phyloP scores from a whole-genome alignment of 192 early-diverging fungal species.

The Phycomyces nitens region DNA sequence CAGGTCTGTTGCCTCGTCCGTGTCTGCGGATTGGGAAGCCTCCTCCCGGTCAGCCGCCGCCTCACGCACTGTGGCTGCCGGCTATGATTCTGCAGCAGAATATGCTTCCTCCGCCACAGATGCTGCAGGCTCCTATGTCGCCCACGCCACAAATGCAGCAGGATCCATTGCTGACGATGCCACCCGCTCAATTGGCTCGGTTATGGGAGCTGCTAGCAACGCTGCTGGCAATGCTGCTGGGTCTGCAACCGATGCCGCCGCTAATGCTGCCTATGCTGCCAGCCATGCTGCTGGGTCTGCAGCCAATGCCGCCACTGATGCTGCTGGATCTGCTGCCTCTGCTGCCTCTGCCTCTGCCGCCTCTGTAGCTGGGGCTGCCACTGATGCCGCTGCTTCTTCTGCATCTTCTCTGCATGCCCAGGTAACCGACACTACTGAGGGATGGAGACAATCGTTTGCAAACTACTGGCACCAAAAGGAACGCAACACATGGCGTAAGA shows the following conservation, averaged over 20 bases:
- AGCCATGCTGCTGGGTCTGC: conserved; percentile 1
- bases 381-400: neutral
- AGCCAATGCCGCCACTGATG: conserved; percentile 10
- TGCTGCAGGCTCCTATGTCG: conserved; percentile 5
- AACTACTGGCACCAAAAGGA: conserved; percentile 7
- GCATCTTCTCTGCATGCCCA: conserved; percentile 6
- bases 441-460: conserved; percentile 9
- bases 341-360: neutral
- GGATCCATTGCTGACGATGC: neutral
- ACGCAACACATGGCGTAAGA: conserved; percentile 9
- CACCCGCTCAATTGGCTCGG: neutral
- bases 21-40: neutral
- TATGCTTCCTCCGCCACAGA: neutral
- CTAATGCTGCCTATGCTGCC: neutral
- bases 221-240: neutral
- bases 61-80: neutral
- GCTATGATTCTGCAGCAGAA: neutral
- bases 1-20: neutral
- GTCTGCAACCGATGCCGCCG: neutral
- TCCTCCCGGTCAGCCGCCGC: neutral
- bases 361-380: neutral
- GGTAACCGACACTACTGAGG: conserved; percentile 8
- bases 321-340: conserved; percentile 4
- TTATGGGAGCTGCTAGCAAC: neutral
- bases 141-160: conserved; percentile 15